Conservation (phyloP, 768 basidiomycete species). For the Russula olivacea region DNA sequence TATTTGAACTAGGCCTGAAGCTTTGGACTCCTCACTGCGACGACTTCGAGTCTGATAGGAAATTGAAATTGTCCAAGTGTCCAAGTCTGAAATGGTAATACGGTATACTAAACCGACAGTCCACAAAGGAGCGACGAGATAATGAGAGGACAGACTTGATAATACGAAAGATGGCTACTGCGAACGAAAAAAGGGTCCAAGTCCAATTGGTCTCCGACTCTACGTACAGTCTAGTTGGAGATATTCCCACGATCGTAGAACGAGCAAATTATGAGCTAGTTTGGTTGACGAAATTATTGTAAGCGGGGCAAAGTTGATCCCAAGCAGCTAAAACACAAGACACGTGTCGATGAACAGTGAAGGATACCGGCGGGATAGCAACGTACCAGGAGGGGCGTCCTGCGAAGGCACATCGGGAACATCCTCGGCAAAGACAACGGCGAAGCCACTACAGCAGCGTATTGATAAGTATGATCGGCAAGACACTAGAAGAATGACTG, state of each 20-base stretch:
- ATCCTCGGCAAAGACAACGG: neutral
- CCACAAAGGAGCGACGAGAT: neutral
- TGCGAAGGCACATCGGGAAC: neutral
- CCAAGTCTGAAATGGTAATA: too few species aligned
- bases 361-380: neutral
- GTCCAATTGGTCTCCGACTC: too few species aligned
- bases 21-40: too few species aligned
- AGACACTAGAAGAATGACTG: neutral
- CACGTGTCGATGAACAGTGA: neutral
- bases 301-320: constrained; percentile 3
- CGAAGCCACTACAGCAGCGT: too few species aligned
- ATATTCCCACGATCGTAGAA: neutral
- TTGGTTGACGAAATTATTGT: neutral
- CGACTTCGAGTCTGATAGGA: too few species aligned
- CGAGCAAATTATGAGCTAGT: too few species aligned
- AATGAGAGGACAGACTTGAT: too few species aligned
- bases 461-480: too few species aligned
- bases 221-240: neutral
- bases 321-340: constrained; percentile 3
- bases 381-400: neutral
- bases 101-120: neutral
- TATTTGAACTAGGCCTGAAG: too few species aligned
- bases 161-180: neutral
- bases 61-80: too few species aligned
- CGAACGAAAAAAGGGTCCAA: neutral